phyloP scores from a whole-genome alignment of 2,329 filamentous ascomycete species.

The Pseudopyricularia javanii region DNA sequence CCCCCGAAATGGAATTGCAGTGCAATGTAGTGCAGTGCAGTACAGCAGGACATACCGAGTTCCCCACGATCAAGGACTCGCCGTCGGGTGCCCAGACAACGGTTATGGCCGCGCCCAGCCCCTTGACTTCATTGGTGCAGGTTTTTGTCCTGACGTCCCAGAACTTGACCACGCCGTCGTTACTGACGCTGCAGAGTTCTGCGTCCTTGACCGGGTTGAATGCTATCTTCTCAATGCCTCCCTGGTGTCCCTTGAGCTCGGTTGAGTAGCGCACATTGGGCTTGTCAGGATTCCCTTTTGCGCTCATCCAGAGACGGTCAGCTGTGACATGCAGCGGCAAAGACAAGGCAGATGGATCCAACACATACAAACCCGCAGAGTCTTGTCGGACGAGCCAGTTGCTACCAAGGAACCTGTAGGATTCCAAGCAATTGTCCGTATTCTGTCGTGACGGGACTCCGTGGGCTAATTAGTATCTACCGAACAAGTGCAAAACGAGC shows the following conservation, averaged over 20 bases:
- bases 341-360: neutral
- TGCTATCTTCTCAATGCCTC: conserved; percentile 60
- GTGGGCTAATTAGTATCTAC: neutral
- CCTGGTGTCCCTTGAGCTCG: conserved; percentile 56
- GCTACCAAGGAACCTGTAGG: conserved; percentile 73
- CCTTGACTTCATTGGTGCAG: conserved; percentile 57
- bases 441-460: conserved; percentile 25
- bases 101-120: conserved; percentile 55
- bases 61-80: conserved; percentile 56
- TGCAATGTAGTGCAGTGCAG: too few relatives aligned
- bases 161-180: conserved; percentile 62
- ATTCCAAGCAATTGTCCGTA: conserved; percentile 81
- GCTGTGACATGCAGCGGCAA: too few relatives aligned
- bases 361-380: conserved; percentile 57
- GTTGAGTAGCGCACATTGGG: conserved; percentile 63
- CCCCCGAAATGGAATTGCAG: too few relatives aligned
- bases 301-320: neutral
- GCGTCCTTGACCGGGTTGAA: conserved; percentile 70
- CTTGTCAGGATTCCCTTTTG: conserved; percentile 61
- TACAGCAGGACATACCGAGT: conserved; percentile 41
- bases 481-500: neutral
- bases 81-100: conserved; percentile 66
- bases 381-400: conserved; percentile 61
- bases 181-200: conserved; percentile 62
- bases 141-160: conserved; percentile 70